Evolutionary conservation across 768 basidiomycete genomes (phyloP).

Genomic region (Naganishia friedmannii): DNA sequence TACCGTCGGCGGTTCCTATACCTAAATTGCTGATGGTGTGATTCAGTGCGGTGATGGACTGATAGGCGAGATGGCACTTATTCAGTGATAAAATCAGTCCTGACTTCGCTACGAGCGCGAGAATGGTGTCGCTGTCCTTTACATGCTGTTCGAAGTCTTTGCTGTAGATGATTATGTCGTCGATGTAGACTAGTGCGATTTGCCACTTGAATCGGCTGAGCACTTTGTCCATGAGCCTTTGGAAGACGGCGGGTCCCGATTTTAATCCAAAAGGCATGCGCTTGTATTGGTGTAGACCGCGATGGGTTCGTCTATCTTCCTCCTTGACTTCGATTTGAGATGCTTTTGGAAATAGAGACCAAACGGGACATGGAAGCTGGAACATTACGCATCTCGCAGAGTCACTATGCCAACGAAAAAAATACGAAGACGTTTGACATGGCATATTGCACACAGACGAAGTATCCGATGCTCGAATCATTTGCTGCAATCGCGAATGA

Average conservation of each 20-base stretch:
- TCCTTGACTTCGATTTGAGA: slow-evolving; percentile 18
- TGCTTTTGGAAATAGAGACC: no score
- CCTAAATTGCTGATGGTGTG: slow-evolving; percentile 27
- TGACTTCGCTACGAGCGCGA: slow-evolving; percentile 23
- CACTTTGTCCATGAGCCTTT: slow-evolving; percentile 26
- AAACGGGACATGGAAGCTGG: no score
- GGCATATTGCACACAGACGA: no score
- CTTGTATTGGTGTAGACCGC: slow-evolving; percentile 14
- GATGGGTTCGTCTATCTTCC: slow-evolving; percentile 16
- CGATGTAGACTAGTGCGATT: slow-evolving; percentile 23
- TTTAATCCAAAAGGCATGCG: slow-evolving; percentile 22
- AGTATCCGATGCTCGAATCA: no score
- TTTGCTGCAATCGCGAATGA: no score
- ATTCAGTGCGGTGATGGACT: slow-evolving; percentile 20
- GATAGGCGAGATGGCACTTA: slow-evolving; percentile 26
- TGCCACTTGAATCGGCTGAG: slow-evolving; percentile 25
- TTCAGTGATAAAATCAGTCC: slow-evolving; percentile 23
- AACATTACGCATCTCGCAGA: no score
- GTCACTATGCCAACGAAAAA: no score
- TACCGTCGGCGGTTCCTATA: slow-evolving; percentile 14
- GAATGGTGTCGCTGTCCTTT: slow-evolving; percentile 42
- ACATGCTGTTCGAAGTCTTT: slow-evolving; percentile 22
- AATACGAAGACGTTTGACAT: no score
- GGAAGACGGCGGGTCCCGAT: slow-evolving; percentile 21
- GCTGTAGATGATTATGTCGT: slow-evolving; percentile 28